Evolutionary conservation across 805 yeast genomes (phyloP), one percentile per base, ranked within the genome.

Genomic region (Metschnikowia shivogae): DNA sequence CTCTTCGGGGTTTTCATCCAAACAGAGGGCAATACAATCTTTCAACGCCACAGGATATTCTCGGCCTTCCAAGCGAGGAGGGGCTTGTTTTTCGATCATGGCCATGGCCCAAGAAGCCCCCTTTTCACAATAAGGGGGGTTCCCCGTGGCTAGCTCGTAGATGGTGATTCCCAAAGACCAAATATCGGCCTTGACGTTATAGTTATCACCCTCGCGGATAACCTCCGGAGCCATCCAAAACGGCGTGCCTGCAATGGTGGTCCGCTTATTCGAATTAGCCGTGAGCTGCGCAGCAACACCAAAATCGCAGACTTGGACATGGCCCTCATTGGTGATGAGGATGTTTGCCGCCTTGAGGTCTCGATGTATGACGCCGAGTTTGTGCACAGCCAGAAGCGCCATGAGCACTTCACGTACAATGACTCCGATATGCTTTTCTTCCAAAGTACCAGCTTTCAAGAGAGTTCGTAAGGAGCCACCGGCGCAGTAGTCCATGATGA

Each of bases 161-260:
- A 89, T 73, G 0, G 99, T 92, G 49, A 93, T 88, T 12, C 99
- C 99, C 39, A 92, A 64, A 0, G 98, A 90, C 99, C 99, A 93
- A 6, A 93, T 87, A 64, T 93, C 99, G 0, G 96, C 99, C 65
- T 84, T 90, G 36, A 84, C 78, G 62, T 87, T 96, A 71, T 93
- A 86, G 7, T 84, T 77, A 12, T 84, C 86, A 34, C 95, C 95
- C 63, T 92, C 97, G 68, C 87, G 77, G 33, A 92, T 92, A 28
- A 92, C 99, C 63, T 92, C 99, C 0, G 99, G 99, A 0, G 99
- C 97, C 99, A 93, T 93, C 99, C 99, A 93, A 61, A 89, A 93
- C 0, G 95, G 95, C 0, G 95, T 86, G 6, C 95, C 95, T 0
- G 96, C 98, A 80, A 95, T 89, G 0, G 99, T 93, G 30, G 92